These are phyloP conservation scores for Eucalyptus leucophloia DNA, from an alignment of 345 rosid genomes.

Conservation along the genomic window DNA sequence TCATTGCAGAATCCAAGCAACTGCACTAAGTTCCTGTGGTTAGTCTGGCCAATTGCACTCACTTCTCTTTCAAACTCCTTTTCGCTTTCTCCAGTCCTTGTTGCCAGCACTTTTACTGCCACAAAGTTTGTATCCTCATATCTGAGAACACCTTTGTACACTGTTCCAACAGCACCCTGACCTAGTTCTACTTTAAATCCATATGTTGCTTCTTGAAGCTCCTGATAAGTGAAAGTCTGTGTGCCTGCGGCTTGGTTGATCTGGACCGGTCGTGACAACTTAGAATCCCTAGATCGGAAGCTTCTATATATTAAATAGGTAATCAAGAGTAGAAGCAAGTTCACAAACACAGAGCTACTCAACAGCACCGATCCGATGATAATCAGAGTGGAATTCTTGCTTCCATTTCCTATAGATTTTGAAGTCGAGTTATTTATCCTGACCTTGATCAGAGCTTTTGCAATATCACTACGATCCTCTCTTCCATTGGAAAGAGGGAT, in stretches of 20 bases:
- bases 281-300: background rate
- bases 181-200: background rate
- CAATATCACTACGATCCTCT: too few relatives aligned
- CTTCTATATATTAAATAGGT: background rate
- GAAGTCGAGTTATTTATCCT: background rate
- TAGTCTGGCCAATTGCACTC: conserved; percentile 7
- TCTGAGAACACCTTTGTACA: conserved; percentile 1
- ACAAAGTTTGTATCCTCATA: background rate
- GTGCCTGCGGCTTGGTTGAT: background rate
- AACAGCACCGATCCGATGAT: background rate
- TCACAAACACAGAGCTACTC: background rate
- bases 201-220: background rate
- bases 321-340: background rate
- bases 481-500: conserved; percentile 4
- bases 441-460: too few relatives aligned
- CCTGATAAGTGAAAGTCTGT: background rate
- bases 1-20: conserved; percentile 14
- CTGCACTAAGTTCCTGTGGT: conserved; percentile 20
- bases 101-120: conserved; percentile 9
- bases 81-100: background rate
- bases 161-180: conserved; percentile 9
- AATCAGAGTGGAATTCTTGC: background rate
- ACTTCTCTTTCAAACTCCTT: conserved; percentile 12
- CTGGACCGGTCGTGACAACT: background rate
- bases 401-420: background rate